Evolutionary conservation across 768 basidiomycete species (phyloP), one percentile per base, ranked within the genome.

Genomic region (Boletus speciosus): DNA sequence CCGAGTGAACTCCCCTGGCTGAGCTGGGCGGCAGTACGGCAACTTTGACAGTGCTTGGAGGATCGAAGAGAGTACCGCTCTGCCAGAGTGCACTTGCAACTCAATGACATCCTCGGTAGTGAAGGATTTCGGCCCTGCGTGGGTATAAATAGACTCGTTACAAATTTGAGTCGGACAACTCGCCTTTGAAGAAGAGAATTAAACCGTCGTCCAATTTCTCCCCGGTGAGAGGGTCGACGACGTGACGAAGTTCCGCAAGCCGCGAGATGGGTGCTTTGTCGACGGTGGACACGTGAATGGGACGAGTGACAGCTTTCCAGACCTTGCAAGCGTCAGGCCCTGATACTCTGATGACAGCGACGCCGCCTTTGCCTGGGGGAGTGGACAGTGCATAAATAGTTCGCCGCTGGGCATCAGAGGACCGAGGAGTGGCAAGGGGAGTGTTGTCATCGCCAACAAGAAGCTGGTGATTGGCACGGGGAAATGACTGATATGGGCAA

Each of bases 341-440:
- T 2, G 92, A 93, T 9, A 96, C 74, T 54, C 93, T 80, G 48
- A 95, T 73, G 37, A 96, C 84, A 1, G 85, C 90, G 16, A 96
- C 79, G 15, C 93, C 93, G 4, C 81, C 91, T 57, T 86, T 92
- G 1, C 92, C 93, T 3, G 88, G 83, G 2, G 93, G 90, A 0
- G 92, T 93, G 0, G 93, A 90, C 27, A 94, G 77, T 1, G 93
- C 93, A 66, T 88, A 96, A 43, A 96, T 90, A 3, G 93, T 95
- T 23, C 70, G 63, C n/a, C 78, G 74, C 65, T 90, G 86, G 6
- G 85, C 71, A 43, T 78, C 75, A 11, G 78, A 79, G 40, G 60
- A 68, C 0, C 23, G 19, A 11, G 11, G 19, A 49, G 27, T 2
- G 14, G 23, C 2, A 11, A 25, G 23, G 35, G 7, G 23, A 25